Percentiles rank a stretch among this genome's conserved stretches.
Evolutionary conservation across 2,329 filamentous ascomycete genomes (phyloP).

Genomic region (Aspergillus sp.): DNA sequence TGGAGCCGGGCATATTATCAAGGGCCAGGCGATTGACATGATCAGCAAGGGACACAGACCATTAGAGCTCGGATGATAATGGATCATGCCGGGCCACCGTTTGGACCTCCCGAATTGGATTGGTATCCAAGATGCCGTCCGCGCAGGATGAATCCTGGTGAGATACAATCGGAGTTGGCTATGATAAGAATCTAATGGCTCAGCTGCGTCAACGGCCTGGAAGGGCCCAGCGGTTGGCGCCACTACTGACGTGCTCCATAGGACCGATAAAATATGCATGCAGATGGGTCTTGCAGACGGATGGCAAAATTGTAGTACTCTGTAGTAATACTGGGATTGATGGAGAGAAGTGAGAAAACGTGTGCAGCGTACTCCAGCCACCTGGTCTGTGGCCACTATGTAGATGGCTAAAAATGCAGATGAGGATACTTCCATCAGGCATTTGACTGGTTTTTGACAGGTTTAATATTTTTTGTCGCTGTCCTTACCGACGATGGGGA

Average conservation of each 20-base stretch:
- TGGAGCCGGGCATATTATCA: neutral
- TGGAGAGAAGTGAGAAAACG: neutral
- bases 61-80: neutral
- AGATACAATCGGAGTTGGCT: neutral
- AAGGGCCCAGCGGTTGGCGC: neutral
- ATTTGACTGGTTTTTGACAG: no score
- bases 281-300: neutral
- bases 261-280: neutral
- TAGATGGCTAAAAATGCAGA: no score
- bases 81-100: neutral
- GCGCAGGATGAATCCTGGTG: neutral
- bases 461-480: no score
- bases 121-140: neutral
- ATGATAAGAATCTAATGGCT: neutral
- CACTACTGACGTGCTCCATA: neutral
- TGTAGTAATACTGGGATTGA: neutral
- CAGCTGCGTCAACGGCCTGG: neutral
- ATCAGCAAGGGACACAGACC: neutral
- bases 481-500: no score
- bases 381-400: no score
- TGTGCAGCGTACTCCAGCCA: no score
- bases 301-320: neutral
- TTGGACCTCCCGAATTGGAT: neutral
- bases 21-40: neutral
- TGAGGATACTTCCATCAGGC: no score